Percentiles rank a stretch among this genome's conserved stretches.
Conservation (phyloP, 176 grass and related monocot genomes). For the Carex pumila region DNA sequence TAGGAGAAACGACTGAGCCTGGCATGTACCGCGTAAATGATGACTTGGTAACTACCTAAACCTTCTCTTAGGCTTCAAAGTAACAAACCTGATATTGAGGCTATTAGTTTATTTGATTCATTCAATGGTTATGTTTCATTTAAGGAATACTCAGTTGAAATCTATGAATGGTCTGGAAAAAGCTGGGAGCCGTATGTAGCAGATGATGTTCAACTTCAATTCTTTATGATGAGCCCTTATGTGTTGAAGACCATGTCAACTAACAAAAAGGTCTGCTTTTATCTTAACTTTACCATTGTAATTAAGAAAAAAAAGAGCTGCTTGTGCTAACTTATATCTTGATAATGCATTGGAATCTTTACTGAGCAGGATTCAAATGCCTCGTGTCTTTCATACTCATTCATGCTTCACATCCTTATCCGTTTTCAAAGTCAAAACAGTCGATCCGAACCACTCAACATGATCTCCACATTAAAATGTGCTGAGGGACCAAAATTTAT, state of each 20-base stretch:
- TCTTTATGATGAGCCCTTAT: slow-evolving; percentile 99
- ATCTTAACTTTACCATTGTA: background rate
- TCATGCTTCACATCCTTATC: too few species aligned
- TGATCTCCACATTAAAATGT: too few species aligned
- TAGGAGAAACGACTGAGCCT: slow-evolving; percentile 77
- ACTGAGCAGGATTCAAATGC: too few species aligned
- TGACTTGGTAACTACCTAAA: slow-evolving; percentile 76
- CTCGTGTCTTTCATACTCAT: too few species aligned
- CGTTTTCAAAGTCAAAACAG: too few species aligned
- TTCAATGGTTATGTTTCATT: slow-evolving; percentile 15
- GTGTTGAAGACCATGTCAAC: slow-evolving; percentile 74
- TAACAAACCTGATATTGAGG: background rate
- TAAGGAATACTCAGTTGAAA: slow-evolving; percentile 96
- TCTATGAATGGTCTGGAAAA: slow-evolving; percentile 97
- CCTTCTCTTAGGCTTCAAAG: slow-evolving; percentile 6
- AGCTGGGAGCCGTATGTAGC: slow-evolving; percentile 94
- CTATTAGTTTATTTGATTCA: background rate
- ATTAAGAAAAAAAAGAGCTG: background rate
- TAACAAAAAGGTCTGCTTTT: slow-evolving; percentile 50
- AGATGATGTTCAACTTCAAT: slow-evolving; percentile 98
- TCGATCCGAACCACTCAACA: too few species aligned
- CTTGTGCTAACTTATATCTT: slow-evolving; percentile 27
- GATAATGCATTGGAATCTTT: background rate
- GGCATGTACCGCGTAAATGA: slow-evolving; percentile 95
- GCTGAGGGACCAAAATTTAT: too few species aligned